These are phyloP conservation scores for Salix koriyanagi DNA, from an alignment of 345 rosid genomes.

Conservation along the genomic window DNA sequence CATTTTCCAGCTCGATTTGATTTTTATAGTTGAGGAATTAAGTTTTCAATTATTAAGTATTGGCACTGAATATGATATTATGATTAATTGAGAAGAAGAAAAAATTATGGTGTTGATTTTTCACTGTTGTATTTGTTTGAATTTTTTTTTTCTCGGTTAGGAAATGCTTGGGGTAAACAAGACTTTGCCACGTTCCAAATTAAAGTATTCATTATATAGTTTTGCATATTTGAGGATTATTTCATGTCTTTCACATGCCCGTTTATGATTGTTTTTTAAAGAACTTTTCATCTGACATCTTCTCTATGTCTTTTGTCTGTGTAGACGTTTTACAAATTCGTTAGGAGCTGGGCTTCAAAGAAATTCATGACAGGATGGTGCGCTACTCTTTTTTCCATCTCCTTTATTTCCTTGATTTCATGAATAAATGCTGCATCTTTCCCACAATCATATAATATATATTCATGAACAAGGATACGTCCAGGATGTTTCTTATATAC, in stretches of 20 bases:
- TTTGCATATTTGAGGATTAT: neutral
- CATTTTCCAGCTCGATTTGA: neutral
- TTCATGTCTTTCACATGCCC: neutral
- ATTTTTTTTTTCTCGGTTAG: neutral
- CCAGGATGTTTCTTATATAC: no score
- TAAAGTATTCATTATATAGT: neutral
- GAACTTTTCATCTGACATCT: slow-evolving; percentile 9
- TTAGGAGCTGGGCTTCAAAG: slow-evolving; percentile 98
- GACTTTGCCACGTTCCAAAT: neutral
- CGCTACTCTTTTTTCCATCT: slow-evolving; percentile 14
- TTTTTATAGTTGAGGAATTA: neutral
- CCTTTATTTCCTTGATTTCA: slow-evolving; percentile 1
- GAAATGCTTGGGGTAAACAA: neutral
- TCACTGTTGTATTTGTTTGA: neutral
- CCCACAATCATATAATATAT: neutral
- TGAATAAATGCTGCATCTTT: neutral
- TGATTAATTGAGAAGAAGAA: neutral
- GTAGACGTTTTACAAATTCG: slow-evolving; percentile 82
- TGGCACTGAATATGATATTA: neutral
- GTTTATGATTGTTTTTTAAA: neutral
- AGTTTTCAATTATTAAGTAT: neutral
- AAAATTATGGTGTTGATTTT: neutral
- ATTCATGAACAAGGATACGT: no score
- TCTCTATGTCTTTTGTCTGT: slow-evolving; percentile 13
- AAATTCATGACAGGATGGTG: slow-evolving; percentile 99